These are phyloP conservation scores for Lobosporangium transversale DNA, from an alignment of 192 early-diverging fungal genomes.

Conservation along the genomic window DNA sequence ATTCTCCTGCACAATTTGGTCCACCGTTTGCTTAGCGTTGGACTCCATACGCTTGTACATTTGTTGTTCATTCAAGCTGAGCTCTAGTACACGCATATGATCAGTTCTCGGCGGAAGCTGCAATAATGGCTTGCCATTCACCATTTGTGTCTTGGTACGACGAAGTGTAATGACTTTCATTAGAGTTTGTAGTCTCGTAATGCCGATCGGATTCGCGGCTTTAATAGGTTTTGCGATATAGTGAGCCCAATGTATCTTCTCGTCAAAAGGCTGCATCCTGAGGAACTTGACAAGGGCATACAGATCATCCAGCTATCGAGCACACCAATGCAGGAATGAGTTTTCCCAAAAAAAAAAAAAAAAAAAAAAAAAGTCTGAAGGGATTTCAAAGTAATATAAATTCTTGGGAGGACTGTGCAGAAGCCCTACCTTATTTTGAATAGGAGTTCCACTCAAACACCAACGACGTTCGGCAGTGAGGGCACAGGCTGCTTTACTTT, in stretches of 20 bases:
- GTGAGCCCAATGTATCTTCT: slow-evolving; percentile 51
- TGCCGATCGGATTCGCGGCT: slow-evolving; percentile 46
- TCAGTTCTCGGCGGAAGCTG: slow-evolving; percentile 74
- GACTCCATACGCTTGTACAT: slow-evolving; percentile 76
- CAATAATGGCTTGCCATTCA: slow-evolving; percentile 81
- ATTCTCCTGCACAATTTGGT: slow-evolving; percentile 65
- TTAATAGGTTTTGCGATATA: slow-evolving; percentile 55
- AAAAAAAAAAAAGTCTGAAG: not conserved
- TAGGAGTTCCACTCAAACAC: slow-evolving; percentile 94
- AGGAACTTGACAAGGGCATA: slow-evolving; percentile 89
- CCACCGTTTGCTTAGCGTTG: slow-evolving; percentile 68
- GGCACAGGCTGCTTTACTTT: slow-evolving; percentile 76
- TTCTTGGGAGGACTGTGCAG: too few relatives aligned
- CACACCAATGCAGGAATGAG: not conserved
- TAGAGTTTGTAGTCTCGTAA: slow-evolving; percentile 67
- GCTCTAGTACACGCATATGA: slow-evolving; percentile 67
- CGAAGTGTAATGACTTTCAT: slow-evolving; percentile 84
- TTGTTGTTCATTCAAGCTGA: slow-evolving; percentile 70
- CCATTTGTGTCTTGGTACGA: slow-evolving; percentile 85
- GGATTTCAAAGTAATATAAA: not conserved
- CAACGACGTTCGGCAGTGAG: slow-evolving; percentile 79
- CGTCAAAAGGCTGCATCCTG: slow-evolving; percentile 55
- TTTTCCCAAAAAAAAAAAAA: not conserved
- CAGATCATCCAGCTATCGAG: slow-evolving; percentile 80
- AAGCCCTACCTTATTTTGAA: slow-evolving; percentile 59